Percentiles rank a stretch among this genome's conserved stretches.
Conservation (phyloP, 2,329 filamentous ascomycete genomes). For the Teratosphaeria nubilosa region DNA sequence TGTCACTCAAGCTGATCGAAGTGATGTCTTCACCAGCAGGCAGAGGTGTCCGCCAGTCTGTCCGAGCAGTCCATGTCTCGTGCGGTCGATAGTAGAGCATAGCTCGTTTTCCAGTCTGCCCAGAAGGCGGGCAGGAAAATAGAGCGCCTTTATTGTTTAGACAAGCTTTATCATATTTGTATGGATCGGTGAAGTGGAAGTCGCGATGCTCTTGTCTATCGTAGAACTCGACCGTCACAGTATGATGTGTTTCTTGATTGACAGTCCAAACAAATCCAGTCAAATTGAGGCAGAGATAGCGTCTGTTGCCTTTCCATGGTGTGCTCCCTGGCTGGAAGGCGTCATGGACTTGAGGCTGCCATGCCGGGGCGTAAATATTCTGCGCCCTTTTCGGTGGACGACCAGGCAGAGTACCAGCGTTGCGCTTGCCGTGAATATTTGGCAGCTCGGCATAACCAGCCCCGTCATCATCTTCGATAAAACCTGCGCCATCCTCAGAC, state of each 20-base stretch:
- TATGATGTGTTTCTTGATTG: conserved; percentile 79
- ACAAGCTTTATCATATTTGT: conserved; percentile 91
- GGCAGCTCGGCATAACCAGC: conserved; percentile 69
- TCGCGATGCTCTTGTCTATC: conserved; percentile 86
- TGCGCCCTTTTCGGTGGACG: conserved; percentile 42
- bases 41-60: conserved; percentile 83
- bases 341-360: conserved; percentile 62
- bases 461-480: conserved; percentile 90
- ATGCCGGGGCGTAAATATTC: conserved; percentile 33
- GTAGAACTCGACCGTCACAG: conserved; percentile 94
- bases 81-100: conserved; percentile 94
- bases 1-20: conserved; percentile 83
- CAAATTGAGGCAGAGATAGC: conserved; percentile 87
- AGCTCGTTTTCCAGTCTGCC: conserved; percentile 50
- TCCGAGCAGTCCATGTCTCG: conserved; percentile 86
- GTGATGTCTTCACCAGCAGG: conserved; percentile 77
- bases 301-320: conserved; percentile 87
- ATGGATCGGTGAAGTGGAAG: conserved; percentile 96
- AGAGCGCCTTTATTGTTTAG: conserved; percentile 73
- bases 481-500: conserved; percentile 60
- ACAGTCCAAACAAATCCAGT: conserved; percentile 96
- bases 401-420: conserved; percentile 28
- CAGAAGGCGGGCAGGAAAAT: conserved; percentile 66
- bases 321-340: conserved; percentile 91
- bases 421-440: conserved; percentile 54